Evolutionary conservation across 164 flowering plant genomes (phyloP).

Genomic region (Kalanchoe fedtschenkoi): DNA sequence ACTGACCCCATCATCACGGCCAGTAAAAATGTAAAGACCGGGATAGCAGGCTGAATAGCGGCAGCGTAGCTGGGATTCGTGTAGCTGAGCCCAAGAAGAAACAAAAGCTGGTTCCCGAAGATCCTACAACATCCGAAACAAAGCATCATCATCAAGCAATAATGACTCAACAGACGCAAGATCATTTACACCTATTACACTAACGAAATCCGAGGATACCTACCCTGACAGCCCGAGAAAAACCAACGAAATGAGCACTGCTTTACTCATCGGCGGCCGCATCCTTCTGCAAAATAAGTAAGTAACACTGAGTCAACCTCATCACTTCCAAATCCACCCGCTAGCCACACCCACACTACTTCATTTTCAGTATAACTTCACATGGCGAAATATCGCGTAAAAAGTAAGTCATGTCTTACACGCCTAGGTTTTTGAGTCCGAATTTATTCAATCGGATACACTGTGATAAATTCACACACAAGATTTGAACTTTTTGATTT

Average conservation of each 20-base stretch:
- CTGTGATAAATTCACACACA: no score
- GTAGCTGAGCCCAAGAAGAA: slow-evolving; percentile 83
- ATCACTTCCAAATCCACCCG: no score
- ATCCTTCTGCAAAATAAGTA: slow-evolving; percentile 35
- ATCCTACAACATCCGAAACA: slow-evolving; percentile 34
- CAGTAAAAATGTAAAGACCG: slow-evolving; percentile 84
- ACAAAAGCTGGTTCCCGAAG: slow-evolving; percentile 90
- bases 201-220: slow-evolving; percentile 8
- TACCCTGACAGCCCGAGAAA: slow-evolving; percentile 91
- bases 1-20: slow-evolving; percentile 82
- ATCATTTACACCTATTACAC: no score
- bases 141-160: not conserved
- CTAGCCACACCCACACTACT: no score
- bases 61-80: slow-evolving; percentile 97
- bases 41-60: slow-evolving; percentile 84
- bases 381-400: no score
- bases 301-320: slow-evolving; percentile 7
- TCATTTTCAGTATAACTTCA: no score
- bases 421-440: no score
- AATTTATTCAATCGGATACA: no score
- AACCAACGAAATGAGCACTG: slow-evolving; percentile 59
- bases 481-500: no score
- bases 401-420: no score
- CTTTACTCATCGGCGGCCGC: slow-evolving; percentile 46
- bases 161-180: no score